A percentile compares a stretch with the other conserved stretches of the same genome.
These are phyloP conservation scores for Gilbertella persicaria DNA, from an alignment of 371 early-diverging fungal species.

Conservation along the genomic window DNA sequence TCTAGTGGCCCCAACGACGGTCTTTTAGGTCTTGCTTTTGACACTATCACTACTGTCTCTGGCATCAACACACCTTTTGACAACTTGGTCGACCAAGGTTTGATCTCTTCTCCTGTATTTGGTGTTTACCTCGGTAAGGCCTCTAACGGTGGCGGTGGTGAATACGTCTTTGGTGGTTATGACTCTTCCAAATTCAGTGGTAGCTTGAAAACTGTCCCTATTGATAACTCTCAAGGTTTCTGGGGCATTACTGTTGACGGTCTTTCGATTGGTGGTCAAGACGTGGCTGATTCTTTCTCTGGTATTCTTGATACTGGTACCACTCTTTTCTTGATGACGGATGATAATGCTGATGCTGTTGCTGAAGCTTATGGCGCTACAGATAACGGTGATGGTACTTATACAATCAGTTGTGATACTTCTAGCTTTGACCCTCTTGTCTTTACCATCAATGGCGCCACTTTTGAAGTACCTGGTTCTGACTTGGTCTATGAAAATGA, in stretches of 20 bases:
- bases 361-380: constrained; percentile 23
- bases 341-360: constrained; percentile 30
- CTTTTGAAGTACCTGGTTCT: constrained; percentile 20
- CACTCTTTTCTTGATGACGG: constrained; percentile 55
- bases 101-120: no score
- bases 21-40: constrained; percentile 48
- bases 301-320: no score
- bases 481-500: constrained; percentile 16
- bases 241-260: constrained; percentile 52
- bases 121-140: no score
- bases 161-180: constrained; percentile 51
- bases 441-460: constrained; percentile 17
- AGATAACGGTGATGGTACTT: constrained; percentile 26
- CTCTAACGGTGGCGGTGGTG: no score
- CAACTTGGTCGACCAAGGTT: constrained; percentile 34
- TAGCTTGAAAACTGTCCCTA: constrained; percentile 50
- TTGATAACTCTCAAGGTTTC: constrained; percentile 42
- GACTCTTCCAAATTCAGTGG: constrained; percentile 45
- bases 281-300: no score
- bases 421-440: constrained; percentile 19
- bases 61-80: constrained; percentile 30
- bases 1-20: constrained; percentile 22
- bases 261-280: no score
- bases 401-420: constrained; percentile 18
- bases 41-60: constrained; percentile 40